phyloP scores from a whole-genome alignment of 2,329 filamentous ascomycete species.

The Colletotrichum costaricense region DNA sequence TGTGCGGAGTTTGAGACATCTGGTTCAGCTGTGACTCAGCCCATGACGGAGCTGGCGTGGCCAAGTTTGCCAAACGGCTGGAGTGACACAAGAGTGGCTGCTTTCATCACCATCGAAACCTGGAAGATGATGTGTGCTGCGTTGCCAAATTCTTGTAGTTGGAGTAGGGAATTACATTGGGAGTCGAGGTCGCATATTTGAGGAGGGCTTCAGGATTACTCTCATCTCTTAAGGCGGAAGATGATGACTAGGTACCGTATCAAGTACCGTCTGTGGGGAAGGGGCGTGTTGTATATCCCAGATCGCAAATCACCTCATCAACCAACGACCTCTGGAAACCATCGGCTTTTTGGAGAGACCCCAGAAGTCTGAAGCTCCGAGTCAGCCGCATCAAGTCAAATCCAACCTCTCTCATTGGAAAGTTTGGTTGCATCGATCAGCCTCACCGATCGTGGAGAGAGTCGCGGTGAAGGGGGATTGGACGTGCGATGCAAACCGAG shows the following conservation, averaged over 20 bases:
- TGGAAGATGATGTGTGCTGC: no score
- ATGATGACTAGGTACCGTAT: no score
- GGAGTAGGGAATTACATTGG: no score
- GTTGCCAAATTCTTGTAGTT: no score
- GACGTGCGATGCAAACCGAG: constrained; percentile 15
- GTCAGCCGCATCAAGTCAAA: background rate
- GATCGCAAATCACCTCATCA: no score
- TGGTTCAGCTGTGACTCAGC: background rate
- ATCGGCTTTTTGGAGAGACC: background rate
- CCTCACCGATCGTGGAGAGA: constrained; percentile 1
- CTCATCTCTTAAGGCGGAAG: no score
- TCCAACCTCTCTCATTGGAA: background rate
- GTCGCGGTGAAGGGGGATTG: background rate
- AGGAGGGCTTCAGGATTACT: no score
- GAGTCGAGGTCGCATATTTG: no score
- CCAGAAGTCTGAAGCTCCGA: background rate
- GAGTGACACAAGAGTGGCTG: background rate
- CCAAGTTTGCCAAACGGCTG: background rate
- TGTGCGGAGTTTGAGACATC: no score
- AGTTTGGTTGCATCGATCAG: background rate
- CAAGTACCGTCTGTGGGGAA: no score
- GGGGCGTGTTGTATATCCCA: no score
- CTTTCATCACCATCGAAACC: background rate
- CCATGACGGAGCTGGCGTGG: background rate
- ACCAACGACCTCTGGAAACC: background rate